phyloP scores from a whole-genome alignment of 2,329 filamentous ascomycete species.

The Arthroderma sp. region DNA sequence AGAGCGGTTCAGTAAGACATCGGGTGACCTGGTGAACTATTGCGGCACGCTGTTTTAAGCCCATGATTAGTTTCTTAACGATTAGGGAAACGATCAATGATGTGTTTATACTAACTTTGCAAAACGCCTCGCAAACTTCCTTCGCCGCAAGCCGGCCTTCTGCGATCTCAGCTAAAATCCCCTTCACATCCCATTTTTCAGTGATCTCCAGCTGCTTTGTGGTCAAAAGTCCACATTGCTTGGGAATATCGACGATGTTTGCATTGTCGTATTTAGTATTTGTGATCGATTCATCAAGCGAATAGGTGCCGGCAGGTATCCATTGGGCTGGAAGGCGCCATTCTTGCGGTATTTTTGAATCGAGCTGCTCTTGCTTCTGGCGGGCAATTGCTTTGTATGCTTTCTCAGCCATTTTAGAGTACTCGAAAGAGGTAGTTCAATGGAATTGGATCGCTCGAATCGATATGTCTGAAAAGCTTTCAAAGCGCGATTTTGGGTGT shows the following conservation, averaged over 20 bases:
- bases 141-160: slow-evolving; percentile 24
- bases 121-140: slow-evolving; percentile 42
- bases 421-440: neutral
- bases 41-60: slow-evolving; percentile 20
- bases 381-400: slow-evolving; percentile 23
- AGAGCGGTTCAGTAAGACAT: slow-evolving; percentile 42
- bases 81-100: neutral
- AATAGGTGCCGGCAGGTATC: slow-evolving; percentile 24
- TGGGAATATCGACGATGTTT: slow-evolving; percentile 37
- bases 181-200: slow-evolving; percentile 36
- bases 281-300: slow-evolving; percentile 23
- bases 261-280: slow-evolving; percentile 20
- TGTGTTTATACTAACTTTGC: slow-evolving; percentile 27
- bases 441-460: neutral
- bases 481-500: too few relatives aligned
- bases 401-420: slow-evolving; percentile 8
- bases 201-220: slow-evolving; percentile 43
- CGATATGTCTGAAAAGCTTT: neutral
- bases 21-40: slow-evolving; percentile 30
- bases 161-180: slow-evolving; percentile 24
- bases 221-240: slow-evolving; percentile 40
- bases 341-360: slow-evolving; percentile 26
- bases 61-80: neutral
- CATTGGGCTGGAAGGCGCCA: slow-evolving; percentile 24
- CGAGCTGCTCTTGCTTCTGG: slow-evolving; percentile 27